Percentiles rank a stretch among this genome's conserved stretches.
Evolutionary conservation across 2,329 filamentous ascomycete genomes (phyloP).

Genomic region (Colletotrichum horii): DNA sequence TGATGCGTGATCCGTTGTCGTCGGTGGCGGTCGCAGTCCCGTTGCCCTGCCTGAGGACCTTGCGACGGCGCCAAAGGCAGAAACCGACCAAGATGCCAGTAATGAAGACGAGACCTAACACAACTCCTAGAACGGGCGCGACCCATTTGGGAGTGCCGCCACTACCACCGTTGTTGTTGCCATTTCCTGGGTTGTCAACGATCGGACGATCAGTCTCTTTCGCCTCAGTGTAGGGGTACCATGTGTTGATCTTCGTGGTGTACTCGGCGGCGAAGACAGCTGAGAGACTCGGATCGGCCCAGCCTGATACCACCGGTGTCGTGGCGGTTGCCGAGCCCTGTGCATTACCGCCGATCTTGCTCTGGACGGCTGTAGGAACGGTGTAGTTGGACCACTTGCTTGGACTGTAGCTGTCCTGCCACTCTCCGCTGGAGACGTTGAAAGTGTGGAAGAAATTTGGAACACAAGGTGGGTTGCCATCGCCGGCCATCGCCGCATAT

Average conservation of each 20-base stretch:
- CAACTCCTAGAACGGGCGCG: slow-evolving; percentile 65
- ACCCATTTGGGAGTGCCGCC: slow-evolving; percentile 60
- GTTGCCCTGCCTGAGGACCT: slow-evolving; percentile 41
- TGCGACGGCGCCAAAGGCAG: slow-evolving; percentile 57
- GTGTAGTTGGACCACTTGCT: slow-evolving; percentile 67
- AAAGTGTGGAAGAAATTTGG: slow-evolving; percentile 66
- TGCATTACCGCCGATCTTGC: slow-evolving; percentile 70
- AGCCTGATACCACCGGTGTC: slow-evolving; percentile 63
- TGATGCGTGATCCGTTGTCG: slow-evolving; percentile 52
- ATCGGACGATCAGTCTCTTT: slow-evolving; percentile 30
- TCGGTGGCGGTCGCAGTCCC: slow-evolving; percentile 46
- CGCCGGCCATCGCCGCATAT: slow-evolving; percentile 44
- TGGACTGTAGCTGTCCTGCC: slow-evolving; percentile 75
- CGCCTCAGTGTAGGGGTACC: slow-evolving; percentile 62
- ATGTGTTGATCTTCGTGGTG: slow-evolving; percentile 58
- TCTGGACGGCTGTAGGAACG: slow-evolving; percentile 68
- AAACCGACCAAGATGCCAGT: slow-evolving; percentile 55
- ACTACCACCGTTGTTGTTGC: slow-evolving; percentile 28
- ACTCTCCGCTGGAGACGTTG: slow-evolving; percentile 72
- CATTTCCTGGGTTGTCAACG: not conserved
- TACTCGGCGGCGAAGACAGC: slow-evolving; percentile 62
- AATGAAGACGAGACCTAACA: slow-evolving; percentile 63
- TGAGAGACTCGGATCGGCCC: slow-evolving; percentile 53
- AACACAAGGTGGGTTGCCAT: slow-evolving; percentile 45
- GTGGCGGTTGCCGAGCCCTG: slow-evolving; percentile 74